phyloP scores from a whole-genome alignment of 73 alveolate species.

The Paramecium sonneborni region DNA sequence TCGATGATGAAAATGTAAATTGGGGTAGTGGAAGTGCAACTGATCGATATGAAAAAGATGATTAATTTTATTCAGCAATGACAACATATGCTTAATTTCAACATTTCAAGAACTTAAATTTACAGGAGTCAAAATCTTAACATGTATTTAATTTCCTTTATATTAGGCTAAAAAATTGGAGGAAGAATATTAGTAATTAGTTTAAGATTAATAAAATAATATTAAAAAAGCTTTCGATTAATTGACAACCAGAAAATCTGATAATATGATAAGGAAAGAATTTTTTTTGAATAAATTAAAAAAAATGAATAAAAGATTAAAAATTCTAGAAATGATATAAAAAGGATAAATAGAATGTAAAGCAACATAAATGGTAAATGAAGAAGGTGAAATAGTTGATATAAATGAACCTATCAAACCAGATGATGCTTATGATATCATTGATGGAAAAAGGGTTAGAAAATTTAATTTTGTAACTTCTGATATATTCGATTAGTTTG shows the following conservation, averaged over 20 bases:
- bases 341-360: not conserved
- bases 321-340: not conserved
- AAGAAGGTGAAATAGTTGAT: not conserved
- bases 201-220: not conserved
- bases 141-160: not conserved
- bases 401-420: not conserved
- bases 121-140: not conserved
- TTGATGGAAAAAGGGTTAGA: not conserved
- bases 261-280: not conserved
- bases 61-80: not conserved
- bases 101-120: not conserved
- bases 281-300: not conserved
- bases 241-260: not conserved
- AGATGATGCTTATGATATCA: constrained; percentile 7
- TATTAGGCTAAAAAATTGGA: not conserved
- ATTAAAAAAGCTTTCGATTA: not conserved
- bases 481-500: not conserved
- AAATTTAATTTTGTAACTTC: constrained; percentile 5
- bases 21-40: not conserved
- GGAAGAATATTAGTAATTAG: not conserved
- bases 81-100: not conserved
- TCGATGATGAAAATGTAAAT: not conserved
- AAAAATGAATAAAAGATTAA: constrained; percentile 4
- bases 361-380: not conserved
- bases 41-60: not conserved